phyloP scores from a whole-genome alignment of 805 yeast species.

The Alloascoidea hylecoeti region DNA sequence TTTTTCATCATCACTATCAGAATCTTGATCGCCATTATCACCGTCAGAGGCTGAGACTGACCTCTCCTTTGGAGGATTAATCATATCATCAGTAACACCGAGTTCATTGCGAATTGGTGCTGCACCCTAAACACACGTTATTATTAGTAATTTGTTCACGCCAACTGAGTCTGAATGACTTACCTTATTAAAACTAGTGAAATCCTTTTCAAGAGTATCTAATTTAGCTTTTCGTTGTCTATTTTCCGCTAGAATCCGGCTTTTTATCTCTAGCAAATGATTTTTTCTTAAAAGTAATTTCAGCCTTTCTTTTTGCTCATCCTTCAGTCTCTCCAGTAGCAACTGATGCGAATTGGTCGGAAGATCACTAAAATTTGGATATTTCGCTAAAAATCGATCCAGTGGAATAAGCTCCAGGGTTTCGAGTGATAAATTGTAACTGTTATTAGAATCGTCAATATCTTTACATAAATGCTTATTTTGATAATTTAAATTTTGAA shows the following conservation, averaged over 20 bases:
- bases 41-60: neutral
- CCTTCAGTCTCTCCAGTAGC: neutral
- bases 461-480: neutral
- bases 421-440: neutral
- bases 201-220: slow-evolving; percentile 1
- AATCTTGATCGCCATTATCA: neutral
- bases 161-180: neutral
- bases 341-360: neutral
- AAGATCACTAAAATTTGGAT: neutral
- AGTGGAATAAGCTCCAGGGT: neutral
- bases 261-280: neutral
- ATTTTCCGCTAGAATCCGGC: neutral
- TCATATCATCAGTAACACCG: neutral
- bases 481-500: slow-evolving; percentile 1
- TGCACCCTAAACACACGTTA: neutral
- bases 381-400: neutral
- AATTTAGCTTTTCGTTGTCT: neutral
- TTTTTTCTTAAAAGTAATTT: neutral
- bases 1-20: neutral
- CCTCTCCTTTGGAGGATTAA: neutral
- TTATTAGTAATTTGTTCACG: neutral
- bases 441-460: neutral
- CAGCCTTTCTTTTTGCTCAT: neutral
- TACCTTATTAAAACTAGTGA: neutral
- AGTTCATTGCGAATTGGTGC: neutral